Base-by-base conservation (phyloP, 495 filamentous ascomycete species). In the Penicillium odoratum region DNA sequence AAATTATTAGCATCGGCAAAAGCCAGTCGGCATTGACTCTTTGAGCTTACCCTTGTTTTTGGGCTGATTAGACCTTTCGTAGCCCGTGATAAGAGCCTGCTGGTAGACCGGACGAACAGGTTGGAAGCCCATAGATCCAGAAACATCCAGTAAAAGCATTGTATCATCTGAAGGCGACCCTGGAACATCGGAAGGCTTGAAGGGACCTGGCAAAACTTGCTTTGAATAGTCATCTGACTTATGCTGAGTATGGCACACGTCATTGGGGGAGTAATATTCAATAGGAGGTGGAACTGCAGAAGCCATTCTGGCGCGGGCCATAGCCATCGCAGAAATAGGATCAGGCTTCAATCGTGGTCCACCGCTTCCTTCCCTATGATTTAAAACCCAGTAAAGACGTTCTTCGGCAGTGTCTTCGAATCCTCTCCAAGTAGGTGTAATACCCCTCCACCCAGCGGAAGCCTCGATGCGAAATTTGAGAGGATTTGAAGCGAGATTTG, bases 351-450 rank as follows among this genome's bases (percentile, higher is more conserved):
- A 48, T 42, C 68, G 59, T 48, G 54, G 53, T 26, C 65, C 65
- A 7, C 50, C 38, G 43, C 16, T 43, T 10, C 71, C 71, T 42
- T 64, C 66, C 55, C 75, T 65, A 59, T 80, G 73, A 59, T 78
- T 79, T 48, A 78, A 57, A 3, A 78, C 75, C 78, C 78, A 80
- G 56, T 79, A 80, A 16, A 79, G 58, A 15, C 78, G 70, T 54
- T 80, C 78, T 58, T 80, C 76, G 46, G 78, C 76, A 4, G 73
- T 73, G 54, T 78, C 69, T 61, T 77, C 74, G 48, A 71, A 80
- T 7, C 78, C 78, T 60, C 78, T 66, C 78, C 78, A 80, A 0
- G 67, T 49, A 0, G 78, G 76, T 4, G 78, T 80, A 28, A 80
- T 74, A 11, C 78, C 78, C 62, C 76, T 64, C 78, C 78, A 80